phyloP scores from a whole-genome alignment of 2,329 filamentous ascomycete genomes.

The Exophiala mesophila region DNA sequence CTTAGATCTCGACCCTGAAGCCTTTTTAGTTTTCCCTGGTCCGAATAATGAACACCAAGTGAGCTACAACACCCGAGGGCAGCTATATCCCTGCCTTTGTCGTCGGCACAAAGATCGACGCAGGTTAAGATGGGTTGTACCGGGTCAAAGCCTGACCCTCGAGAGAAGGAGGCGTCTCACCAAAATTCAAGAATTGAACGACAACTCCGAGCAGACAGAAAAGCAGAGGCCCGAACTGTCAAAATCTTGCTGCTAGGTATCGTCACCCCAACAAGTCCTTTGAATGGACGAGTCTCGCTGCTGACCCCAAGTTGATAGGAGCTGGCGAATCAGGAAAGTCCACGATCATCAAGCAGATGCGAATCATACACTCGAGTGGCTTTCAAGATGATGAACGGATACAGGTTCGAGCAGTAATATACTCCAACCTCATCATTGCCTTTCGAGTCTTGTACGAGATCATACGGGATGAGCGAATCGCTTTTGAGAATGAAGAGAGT shows the following conservation, averaged over 20 bases:
- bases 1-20: no score
- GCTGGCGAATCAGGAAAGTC: conserved; percentile 95
- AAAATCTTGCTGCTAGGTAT: conserved; percentile 89
- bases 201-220: conserved; percentile 79
- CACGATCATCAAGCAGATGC: conserved; percentile 98
- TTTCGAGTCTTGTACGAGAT: conserved; percentile 87
- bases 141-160: conserved; percentile 37
- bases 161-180: conserved; percentile 39
- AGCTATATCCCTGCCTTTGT: no score
- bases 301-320: conserved; percentile 49
- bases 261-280: no score
- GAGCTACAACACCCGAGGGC: no score
- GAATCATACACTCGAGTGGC: conserved; percentile 89
- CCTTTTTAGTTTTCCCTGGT: no score
- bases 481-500: conserved; percentile 73
- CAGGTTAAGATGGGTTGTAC: conserved; percentile 46
- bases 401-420: conserved; percentile 92
- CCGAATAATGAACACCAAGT: no score
- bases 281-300: no score
- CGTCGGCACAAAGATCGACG: no score
- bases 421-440: conserved; percentile 88
- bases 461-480: conserved; percentile 78
- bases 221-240: conserved; percentile 77
- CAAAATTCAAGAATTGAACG: conserved; percentile 71
- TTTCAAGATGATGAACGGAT: conserved; percentile 86